A percentile compares a stretch with the other conserved stretches of the same genome.
Conservation (phyloP, 257 asterid species). For the Henckelia pumila region DNA sequence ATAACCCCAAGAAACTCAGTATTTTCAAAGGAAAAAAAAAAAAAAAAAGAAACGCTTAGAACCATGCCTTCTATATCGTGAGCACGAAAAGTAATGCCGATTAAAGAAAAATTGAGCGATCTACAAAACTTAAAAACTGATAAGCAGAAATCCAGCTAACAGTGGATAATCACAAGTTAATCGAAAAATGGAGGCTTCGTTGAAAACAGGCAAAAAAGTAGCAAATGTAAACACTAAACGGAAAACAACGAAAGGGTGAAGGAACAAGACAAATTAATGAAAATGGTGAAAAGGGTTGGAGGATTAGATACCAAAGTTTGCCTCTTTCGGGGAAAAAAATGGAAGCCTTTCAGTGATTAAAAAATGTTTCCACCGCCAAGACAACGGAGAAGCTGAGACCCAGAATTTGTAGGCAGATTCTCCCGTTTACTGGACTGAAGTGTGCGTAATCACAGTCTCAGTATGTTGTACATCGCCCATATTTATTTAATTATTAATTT, state of each 20-base stretch:
- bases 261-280: not conserved
- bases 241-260: not conserved
- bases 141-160: not conserved
- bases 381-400: too few relatives aligned
- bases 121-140: not conserved
- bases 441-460: too few relatives aligned
- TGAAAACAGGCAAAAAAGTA: not conserved
- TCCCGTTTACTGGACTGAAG: too few relatives aligned
- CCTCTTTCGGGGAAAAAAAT: not conserved
- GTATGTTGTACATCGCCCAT: too few relatives aligned
- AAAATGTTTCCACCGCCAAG: too few relatives aligned
- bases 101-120: not conserved
- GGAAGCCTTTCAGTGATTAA: too few relatives aligned
- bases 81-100: constrained; percentile 10
- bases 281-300: not conserved
- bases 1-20: constrained; percentile 6
- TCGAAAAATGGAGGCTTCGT: not conserved
- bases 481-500: too few relatives aligned
- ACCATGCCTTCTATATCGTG: not conserved
- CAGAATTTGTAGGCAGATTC: too few relatives aligned
- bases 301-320: constrained; percentile 14
- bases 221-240: not conserved
- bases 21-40: too few relatives aligned
- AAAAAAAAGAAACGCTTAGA: not conserved
- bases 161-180: not conserved